phyloP scores from a whole-genome alignment of 148 eudicot species.

The Rhododendron vialii region DNA sequence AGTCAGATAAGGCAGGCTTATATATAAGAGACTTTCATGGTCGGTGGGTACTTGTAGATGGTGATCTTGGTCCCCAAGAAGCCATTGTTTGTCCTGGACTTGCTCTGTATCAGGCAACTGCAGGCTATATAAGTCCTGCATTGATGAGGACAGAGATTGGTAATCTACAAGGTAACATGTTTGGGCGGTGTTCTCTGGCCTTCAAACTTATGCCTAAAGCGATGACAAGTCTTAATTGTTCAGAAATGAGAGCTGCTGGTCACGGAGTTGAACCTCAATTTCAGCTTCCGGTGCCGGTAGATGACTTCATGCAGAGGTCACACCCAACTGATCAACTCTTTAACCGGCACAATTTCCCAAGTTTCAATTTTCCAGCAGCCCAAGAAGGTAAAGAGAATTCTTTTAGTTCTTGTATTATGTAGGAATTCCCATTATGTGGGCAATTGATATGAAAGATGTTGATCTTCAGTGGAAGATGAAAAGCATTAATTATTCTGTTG shows the following conservation, averaged over 20 bases:
- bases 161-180: slow-evolving; percentile 56
- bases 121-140: slow-evolving; percentile 82
- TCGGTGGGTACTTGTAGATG: slow-evolving; percentile 81
- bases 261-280: slow-evolving; percentile 97
- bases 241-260: slow-evolving; percentile 99
- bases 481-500: not conserved
- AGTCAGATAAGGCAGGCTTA: slow-evolving; percentile 80
- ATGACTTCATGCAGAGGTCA: slow-evolving; percentile 98
- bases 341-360: slow-evolving; percentile 52
- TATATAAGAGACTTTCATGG: slow-evolving; percentile 87
- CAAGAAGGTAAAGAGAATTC: slow-evolving; percentile 57
- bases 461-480: not conserved
- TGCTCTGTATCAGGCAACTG: slow-evolving; percentile 91
- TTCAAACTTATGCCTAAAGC: slow-evolving; percentile 98
- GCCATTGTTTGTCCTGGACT: slow-evolving; percentile 86
- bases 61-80: slow-evolving; percentile 88
- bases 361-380: slow-evolving; percentile 56
- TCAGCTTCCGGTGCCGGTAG: slow-evolving; percentile 93
- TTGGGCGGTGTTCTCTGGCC: slow-evolving; percentile 74
- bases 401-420: not conserved
- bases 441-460: not conserved
- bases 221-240: slow-evolving; percentile 75
- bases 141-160: slow-evolving; percentile 60
- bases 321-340: slow-evolving; percentile 67
- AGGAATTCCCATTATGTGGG: not conserved